A percentile compares a stretch with the other conserved stretches of the same genome.
Conservation (phyloP, 768 basidiomycete species). For the Agaricus sinodeliciosus region DNA sequence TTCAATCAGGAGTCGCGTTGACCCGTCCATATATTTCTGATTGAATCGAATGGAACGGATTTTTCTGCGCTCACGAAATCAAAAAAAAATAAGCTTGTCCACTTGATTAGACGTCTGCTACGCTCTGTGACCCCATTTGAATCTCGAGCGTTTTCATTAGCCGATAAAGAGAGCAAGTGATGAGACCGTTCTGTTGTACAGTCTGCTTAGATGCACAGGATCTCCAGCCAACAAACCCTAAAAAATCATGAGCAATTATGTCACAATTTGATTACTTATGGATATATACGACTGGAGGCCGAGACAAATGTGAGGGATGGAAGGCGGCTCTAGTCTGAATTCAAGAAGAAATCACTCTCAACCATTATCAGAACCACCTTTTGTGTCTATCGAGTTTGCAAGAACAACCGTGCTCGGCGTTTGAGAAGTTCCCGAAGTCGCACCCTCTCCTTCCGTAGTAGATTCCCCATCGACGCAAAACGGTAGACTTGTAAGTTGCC, state of each 20-base stretch:
- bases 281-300: no score
- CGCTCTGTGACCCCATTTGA: slow-evolving; percentile 56
- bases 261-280: no score
- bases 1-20: no score
- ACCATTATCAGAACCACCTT: no score
- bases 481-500: not conserved
- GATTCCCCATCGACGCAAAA: not conserved
- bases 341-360: no score
- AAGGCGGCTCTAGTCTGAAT: no score
- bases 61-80: slow-evolving; percentile 37
- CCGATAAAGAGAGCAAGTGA: slow-evolving; percentile 32
- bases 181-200: slow-evolving; percentile 44
- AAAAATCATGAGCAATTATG: no score
- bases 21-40: slow-evolving; percentile 34
- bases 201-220: slow-evolving; percentile 42
- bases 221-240: slow-evolving; percentile 24
- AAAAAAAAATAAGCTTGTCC: slow-evolving; percentile 28
- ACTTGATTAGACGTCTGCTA: slow-evolving; percentile 48
- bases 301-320: no score
- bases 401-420: no score
- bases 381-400: no score
- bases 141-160: slow-evolving; percentile 39
- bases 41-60: slow-evolving; percentile 30
- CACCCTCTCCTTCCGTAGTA: not conserved
- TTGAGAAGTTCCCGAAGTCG: no score